Base-by-base conservation (phyloP, 495 filamentous ascomycete genomes). In the Glonium stellatum region DNA sequence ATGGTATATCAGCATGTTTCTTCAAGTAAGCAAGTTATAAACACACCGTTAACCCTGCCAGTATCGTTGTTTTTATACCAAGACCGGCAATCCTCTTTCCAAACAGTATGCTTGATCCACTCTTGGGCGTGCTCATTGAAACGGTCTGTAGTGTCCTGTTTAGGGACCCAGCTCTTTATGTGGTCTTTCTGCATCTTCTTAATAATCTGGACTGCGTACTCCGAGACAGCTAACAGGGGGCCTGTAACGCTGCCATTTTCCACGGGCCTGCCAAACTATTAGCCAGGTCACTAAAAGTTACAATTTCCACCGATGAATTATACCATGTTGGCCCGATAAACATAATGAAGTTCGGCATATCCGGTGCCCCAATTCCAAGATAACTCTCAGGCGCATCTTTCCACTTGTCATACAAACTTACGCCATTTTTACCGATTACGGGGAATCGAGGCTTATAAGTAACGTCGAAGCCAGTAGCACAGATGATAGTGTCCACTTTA, bases 131-230 rank as follows among this genome's bases (percentile, higher is more conserved):
- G 71, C 27, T 69, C 65, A 48, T 73, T 72, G 58, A 73, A 73
- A 19, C 19, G 1, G 47, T 74, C 70, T 1, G 63, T 68, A 34
- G 69, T 62, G 18, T 69, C 70, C 51, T 74, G 71, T 18, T 63
- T 49, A 6, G 71, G 71, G 42, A 68, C 70, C 66, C 64, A 72
- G 59, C 55, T 58, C 47, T 67, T 68, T 54, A 71, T 71, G 55
- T 72, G 65, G 42, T 73, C 70, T 34, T 67, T 68, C 54, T 70
- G 70, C 71, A 74, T 72, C 63, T 74, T 74, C 60, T 71, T 68
- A 54, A 74, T 66, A 25, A 71, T 53, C 54, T 68, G 58, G 36
- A 72, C 52, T 10, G 63, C 57, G 54, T 74, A 71, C n/a, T 70
- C 65, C 13, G 67, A 65, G 35, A 74, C 68, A 12, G 35, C 13